Evolutionary conservation across 2,329 filamentous ascomycete genomes (phyloP).

Genomic region (Oidium heveae): DNA sequence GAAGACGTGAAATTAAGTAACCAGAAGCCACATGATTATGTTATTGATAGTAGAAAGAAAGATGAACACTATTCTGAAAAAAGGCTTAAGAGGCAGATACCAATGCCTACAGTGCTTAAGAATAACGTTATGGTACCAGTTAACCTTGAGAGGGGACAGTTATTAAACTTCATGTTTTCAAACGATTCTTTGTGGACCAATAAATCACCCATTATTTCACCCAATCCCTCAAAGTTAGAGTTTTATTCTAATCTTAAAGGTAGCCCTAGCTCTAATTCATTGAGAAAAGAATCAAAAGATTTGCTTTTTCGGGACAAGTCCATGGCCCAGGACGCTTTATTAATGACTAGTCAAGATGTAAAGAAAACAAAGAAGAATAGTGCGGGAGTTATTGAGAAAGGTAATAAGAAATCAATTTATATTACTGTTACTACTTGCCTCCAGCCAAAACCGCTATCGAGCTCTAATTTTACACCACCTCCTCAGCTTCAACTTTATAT

Average conservation of each 20-base stretch:
- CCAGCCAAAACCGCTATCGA: constrained; percentile 29
- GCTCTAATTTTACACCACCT: constrained; percentile 17
- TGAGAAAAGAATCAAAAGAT: background rate
- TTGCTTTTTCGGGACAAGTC: background rate
- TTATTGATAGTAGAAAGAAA: too few species aligned
- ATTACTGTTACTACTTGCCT: constrained; percentile 70
- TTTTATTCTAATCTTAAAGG: background rate
- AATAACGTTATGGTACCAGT: constrained; percentile 39
- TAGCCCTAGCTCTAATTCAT: background rate
- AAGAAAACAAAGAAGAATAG: background rate
- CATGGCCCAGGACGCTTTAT: background rate
- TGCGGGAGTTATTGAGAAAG: background rate
- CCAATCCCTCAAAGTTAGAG: constrained; percentile 14
- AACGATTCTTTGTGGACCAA: constrained; percentile 25
- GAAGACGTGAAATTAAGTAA: too few species aligned
- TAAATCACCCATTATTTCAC: constrained; percentile 14
- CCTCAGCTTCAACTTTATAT: constrained; percentile 61
- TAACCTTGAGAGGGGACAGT: constrained; percentile 36
- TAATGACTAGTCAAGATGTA: background rate
- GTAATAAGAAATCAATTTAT: constrained; percentile 25
- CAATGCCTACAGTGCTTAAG: constrained; percentile 20
- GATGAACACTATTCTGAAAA: too few species aligned
- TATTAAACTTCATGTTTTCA: constrained; percentile 38
- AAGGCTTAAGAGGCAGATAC: constrained; percentile 2
- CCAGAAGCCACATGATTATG: too few species aligned